A percentile compares a stretch with the other conserved stretches of the same genome.
Conservation (phyloP, 148 eudicot genomes). For the Chenopodium berlandieri region DNA sequence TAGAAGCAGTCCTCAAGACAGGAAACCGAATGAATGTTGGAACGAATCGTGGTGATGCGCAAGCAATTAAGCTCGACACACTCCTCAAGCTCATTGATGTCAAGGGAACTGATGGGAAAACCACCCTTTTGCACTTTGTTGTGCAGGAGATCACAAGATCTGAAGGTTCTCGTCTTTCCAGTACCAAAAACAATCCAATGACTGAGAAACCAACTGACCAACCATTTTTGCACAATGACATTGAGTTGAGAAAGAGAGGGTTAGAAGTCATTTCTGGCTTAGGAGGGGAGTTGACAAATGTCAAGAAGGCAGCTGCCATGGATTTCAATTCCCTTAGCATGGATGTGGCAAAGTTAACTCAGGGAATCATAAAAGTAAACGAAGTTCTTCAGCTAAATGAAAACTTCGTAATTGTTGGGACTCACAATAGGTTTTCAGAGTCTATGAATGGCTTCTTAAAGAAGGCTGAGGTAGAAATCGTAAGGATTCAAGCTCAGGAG, state of each 20-base stretch:
- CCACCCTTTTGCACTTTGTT: conserved; percentile 86
- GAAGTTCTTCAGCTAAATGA: conserved; percentile 49
- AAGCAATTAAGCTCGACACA: conserved; percentile 90
- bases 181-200: conserved; percentile 16
- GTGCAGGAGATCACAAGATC: conserved; percentile 78
- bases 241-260: conserved; percentile 65
- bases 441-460: conserved; percentile 55
- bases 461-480: conserved; percentile 55
- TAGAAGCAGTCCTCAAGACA: conserved; percentile 85
- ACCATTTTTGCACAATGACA: conserved; percentile 39
- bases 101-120: conserved; percentile 81
- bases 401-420: conserved; percentile 30
- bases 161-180: conserved; percentile 51
- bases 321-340: conserved; percentile 45
- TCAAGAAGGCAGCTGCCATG: conserved; percentile 78
- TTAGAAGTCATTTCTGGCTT: conserved; percentile 67
- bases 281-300: conserved; percentile 73
- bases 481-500: conserved; percentile 44
- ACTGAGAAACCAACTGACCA: conserved; percentile 6
- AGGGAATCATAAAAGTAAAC: conserved; percentile 44
- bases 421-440: conserved; percentile 40
- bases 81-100: conserved; percentile 82
- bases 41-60: conserved; percentile 85
- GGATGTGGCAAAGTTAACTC: conserved; percentile 49
- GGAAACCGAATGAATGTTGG: conserved; percentile 96